Conservation (phyloP, 257 asterid species). For the Linaria vulgaris region DNA sequence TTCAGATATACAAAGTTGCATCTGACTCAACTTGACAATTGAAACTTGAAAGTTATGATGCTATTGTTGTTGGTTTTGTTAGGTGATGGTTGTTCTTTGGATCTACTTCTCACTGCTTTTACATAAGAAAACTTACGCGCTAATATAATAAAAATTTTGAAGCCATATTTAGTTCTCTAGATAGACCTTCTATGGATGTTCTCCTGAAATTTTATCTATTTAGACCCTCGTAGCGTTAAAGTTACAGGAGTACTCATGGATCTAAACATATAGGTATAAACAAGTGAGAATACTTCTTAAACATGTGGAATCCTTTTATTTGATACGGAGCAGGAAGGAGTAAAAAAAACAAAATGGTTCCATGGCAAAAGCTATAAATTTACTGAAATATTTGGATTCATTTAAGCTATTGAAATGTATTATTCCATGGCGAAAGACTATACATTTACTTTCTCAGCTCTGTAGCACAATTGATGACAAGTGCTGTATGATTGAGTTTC, state of each 20-base stretch:
- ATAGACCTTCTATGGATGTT: neutral
- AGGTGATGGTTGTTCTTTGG: neutral
- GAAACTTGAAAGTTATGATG: too few relatives aligned
- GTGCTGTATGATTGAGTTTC: neutral
- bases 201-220: neutral
- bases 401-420: neutral
- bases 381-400: constrained; percentile 6
- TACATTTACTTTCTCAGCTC: neutral
- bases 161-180: constrained; percentile 2
- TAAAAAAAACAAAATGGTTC: neutral
- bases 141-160: too few relatives aligned
- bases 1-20: neutral
- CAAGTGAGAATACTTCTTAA: neutral
- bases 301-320: neutral
- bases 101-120: constrained; percentile 13
- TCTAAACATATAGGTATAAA: neutral
- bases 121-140: neutral
- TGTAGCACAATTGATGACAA: neutral
- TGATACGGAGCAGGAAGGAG: neutral
- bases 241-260: neutral
- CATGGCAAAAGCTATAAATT: too few relatives aligned
- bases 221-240: neutral
- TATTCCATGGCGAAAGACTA: neutral
- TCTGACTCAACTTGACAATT: too few relatives aligned
- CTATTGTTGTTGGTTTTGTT: too few relatives aligned